A percentile compares a stretch with the other conserved stretches of the same genome.
Conservation (phyloP, 2,329 filamentous ascomycete genomes). For the Microascus cirrosus region DNA sequence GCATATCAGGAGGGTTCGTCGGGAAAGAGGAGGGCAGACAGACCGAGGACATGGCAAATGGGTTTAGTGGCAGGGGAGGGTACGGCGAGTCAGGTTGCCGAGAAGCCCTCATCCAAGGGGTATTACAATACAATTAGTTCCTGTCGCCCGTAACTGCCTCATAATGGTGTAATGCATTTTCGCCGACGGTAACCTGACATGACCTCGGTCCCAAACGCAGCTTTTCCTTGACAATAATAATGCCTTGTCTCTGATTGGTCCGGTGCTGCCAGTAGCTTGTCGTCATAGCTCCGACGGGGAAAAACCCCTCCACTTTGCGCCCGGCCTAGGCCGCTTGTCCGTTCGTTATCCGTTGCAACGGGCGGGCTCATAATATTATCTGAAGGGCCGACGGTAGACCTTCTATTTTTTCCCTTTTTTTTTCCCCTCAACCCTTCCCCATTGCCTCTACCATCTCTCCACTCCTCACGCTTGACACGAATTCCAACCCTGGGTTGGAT, state of each 20-base stretch:
- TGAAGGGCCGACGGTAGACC: slow-evolving; percentile 1
- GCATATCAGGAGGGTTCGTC: background rate
- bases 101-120: too few species aligned
- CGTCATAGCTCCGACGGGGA: slow-evolving; percentile 4
- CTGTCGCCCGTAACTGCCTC: background rate
- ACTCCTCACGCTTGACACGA: background rate
- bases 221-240: slow-evolving; percentile 1
- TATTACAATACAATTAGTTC: background rate
- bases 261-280: background rate
- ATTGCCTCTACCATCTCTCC: slow-evolving; percentile 3
- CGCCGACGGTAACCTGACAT: background rate
- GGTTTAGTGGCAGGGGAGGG: background rate
- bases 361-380: background rate
- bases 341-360: slow-evolving; percentile 2
- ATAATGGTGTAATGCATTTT: background rate
- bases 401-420: slow-evolving; percentile 2
- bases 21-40: background rate
- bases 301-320: background rate
- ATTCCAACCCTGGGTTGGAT: background rate
- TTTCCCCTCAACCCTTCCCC: slow-evolving; percentile 1
- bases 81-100: background rate
- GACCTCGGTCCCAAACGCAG: background rate
- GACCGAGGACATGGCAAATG: background rate
- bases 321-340: slow-evolving; percentile 2
- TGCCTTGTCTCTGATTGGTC: slow-evolving; percentile 3